Evolutionary conservation across 176 grass and related monocot genomes (phyloP).

Genomic region (Otatea glauca): DNA sequence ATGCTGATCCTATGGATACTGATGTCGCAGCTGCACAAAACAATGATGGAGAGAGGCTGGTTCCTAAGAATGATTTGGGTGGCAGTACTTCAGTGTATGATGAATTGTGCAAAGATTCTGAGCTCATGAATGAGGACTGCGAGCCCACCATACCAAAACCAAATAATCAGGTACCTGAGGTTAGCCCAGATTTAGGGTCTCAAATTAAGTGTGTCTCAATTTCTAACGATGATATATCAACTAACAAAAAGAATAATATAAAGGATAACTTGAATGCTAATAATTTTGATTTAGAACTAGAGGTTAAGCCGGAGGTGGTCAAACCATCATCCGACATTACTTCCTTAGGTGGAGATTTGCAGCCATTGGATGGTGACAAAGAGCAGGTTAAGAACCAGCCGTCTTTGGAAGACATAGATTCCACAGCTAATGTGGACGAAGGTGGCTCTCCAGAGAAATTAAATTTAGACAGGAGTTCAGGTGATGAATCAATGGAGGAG

Average conservation of each 20-base stretch:
- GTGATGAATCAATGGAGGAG: constrained; percentile 98
- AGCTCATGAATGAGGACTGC: constrained; percentile 53
- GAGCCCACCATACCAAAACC: constrained; percentile 52
- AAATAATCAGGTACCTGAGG: constrained; percentile 93
- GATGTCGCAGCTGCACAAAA: constrained; percentile 41
- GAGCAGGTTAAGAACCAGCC: constrained; percentile 67
- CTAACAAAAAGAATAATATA: constrained; percentile 87
- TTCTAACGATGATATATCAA: constrained; percentile 89
- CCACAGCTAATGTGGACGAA: constrained; percentile 70
- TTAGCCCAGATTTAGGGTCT: constrained; percentile 87
- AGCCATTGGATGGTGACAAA: constrained; percentile 81
- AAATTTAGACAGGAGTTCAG: constrained; percentile 97
- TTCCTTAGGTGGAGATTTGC: constrained; percentile 76
- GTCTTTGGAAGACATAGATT: constrained; percentile 79
- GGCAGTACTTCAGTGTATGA: constrained; percentile 34
- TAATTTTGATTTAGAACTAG: constrained; percentile 99
- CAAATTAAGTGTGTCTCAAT: constrained; percentile 91
- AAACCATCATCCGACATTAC: constrained; percentile 77
- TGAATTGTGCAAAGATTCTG: constrained; percentile 47
- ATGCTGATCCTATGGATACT: constrained; percentile 48
- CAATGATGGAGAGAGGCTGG: constrained; percentile 33
- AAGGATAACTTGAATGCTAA: constrained; percentile 99
- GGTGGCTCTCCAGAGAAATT: constrained; percentile 87
- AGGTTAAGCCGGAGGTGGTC: constrained; percentile 91
- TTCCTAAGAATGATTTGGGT: constrained; percentile 45